Evolutionary conservation across 2,329 filamentous ascomycete genomes (phyloP).

Genomic region (Hypoxylon sp.): DNA sequence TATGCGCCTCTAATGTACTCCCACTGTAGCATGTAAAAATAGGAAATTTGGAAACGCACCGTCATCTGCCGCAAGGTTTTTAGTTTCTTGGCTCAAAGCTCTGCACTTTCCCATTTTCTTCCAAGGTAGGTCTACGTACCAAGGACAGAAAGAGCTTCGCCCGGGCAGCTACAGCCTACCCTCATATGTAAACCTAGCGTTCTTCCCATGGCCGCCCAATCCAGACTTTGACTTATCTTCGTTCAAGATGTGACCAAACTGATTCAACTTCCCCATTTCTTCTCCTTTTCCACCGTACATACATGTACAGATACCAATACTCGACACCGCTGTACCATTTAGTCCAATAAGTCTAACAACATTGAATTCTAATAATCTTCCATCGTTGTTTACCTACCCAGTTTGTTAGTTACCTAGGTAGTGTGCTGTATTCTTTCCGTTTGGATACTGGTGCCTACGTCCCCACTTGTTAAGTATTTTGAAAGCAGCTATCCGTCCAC

Average conservation of each 20-base stretch:
- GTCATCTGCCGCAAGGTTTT: slow-evolving; percentile 45
- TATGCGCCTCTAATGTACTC: slow-evolving; percentile 19
- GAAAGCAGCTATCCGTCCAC: slow-evolving; percentile 16
- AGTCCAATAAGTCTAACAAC: slow-evolving; percentile 7
- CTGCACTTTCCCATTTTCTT: slow-evolving; percentile 33
- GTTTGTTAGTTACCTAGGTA: background rate
- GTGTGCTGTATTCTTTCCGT: slow-evolving; percentile 13
- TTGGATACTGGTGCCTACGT: slow-evolving; percentile 12
- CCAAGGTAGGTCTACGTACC: slow-evolving; percentile 21
- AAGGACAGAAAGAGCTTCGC: slow-evolving; percentile 38
- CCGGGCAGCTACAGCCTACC: slow-evolving; percentile 41
- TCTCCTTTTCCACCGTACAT: slow-evolving; percentile 1
- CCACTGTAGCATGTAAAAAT: slow-evolving; percentile 44
- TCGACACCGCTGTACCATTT: slow-evolving; percentile 24
- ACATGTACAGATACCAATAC: background rate
- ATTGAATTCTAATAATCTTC: background rate
- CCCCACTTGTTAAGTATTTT: slow-evolving; percentile 19
- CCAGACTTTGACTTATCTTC: slow-evolving; percentile 26
- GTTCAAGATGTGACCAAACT: slow-evolving; percentile 28
- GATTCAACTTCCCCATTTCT: slow-evolving; percentile 5
- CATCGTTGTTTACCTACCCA: slow-evolving; percentile 15
- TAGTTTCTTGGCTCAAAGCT: slow-evolving; percentile 41
- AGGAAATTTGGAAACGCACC: slow-evolving; percentile 44
- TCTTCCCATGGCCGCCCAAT: slow-evolving; percentile 40
- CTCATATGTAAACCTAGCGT: slow-evolving; percentile 42